A percentile compares a stretch with the other conserved stretches of the same genome.
phyloP scores from a whole-genome alignment of 208 protist genomes.

The Leptomonas pyrrhocoris region DNA sequence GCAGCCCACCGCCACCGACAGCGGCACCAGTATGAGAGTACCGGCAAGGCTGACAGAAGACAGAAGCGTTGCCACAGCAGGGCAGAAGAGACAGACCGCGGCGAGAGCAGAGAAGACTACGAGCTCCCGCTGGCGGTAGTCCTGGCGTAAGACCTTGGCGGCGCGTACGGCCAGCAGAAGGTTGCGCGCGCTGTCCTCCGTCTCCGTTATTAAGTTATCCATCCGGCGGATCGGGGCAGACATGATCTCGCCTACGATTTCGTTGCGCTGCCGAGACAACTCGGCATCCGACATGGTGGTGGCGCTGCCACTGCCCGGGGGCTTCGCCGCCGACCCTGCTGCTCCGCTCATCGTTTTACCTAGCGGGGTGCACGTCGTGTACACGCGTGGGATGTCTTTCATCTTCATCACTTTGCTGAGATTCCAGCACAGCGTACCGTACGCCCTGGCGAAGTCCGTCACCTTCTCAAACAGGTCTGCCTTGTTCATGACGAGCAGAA shows the following conservation, averaged over 20 bases:
- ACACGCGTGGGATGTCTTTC: slow-evolving; percentile 92
- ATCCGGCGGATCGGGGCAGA: slow-evolving; percentile 67
- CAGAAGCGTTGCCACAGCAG: slow-evolving; percentile 24
- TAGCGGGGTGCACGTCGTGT: slow-evolving; percentile 79
- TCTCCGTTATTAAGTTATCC: slow-evolving; percentile 80
- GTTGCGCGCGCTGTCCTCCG: slow-evolving; percentile 59
- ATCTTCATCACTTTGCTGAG: slow-evolving; percentile 87
- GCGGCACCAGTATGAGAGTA: slow-evolving; percentile 19
- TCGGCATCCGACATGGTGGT: slow-evolving; percentile 50
- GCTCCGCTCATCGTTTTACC: slow-evolving; percentile 6
- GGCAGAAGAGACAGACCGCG: slow-evolving; percentile 17
- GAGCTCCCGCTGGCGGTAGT: slow-evolving; percentile 41
- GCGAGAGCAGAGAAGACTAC: slow-evolving; percentile 24
- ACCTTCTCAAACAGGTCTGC: slow-evolving; percentile 83
- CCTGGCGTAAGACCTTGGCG: slow-evolving; percentile 46
- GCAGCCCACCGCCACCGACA: slow-evolving; percentile 21
- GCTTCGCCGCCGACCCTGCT: not conserved
- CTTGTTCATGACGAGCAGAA: slow-evolving; percentile 91
- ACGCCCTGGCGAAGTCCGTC: slow-evolving; percentile 88
- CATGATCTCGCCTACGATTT: slow-evolving; percentile 63
- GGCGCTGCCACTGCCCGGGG: not conserved
- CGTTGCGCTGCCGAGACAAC: slow-evolving; percentile 56
- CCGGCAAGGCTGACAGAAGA: slow-evolving; percentile 28
- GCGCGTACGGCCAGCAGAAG: slow-evolving; percentile 60
- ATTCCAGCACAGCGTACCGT: slow-evolving; percentile 93